Evolutionary conservation across 1,284 basidiomycete species (phyloP).

Genomic region (Ceratobasidium sp.): DNA sequence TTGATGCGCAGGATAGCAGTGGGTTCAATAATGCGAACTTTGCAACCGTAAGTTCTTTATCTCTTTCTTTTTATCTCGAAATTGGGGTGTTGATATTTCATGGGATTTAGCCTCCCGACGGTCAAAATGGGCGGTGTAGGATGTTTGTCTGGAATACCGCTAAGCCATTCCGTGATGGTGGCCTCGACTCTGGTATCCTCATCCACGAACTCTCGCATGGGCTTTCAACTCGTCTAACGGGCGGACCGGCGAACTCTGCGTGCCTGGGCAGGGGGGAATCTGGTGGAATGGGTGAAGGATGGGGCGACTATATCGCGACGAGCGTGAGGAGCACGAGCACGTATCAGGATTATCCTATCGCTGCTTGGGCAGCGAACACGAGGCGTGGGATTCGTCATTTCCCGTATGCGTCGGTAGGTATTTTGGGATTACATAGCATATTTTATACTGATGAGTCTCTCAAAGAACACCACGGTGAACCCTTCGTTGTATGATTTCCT

Average conservation of each 20-base stretch:
- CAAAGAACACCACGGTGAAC: slow-evolving; percentile 58
- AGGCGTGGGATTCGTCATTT: slow-evolving; percentile 62
- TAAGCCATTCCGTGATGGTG: slow-evolving; percentile 63
- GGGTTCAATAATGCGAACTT: slow-evolving; percentile 64
- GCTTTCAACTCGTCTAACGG: slow-evolving; percentile 65
- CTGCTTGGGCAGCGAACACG: slow-evolving; percentile 62
- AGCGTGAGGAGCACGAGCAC: slow-evolving; percentile 58
- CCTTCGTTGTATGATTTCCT: slow-evolving; percentile 64
- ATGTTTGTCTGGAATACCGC: slow-evolving; percentile 64
- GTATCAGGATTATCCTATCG: slow-evolving; percentile 58
- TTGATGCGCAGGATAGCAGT: slow-evolving; percentile 63
- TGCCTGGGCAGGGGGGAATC: slow-evolving; percentile 64
- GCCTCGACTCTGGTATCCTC: slow-evolving; percentile 61
- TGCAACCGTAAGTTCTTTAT: slow-evolving; percentile 57
- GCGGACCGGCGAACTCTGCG: slow-evolving; percentile 62
- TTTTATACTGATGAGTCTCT: neutral
- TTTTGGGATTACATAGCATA: neutral
- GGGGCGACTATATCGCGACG: slow-evolving; percentile 56
- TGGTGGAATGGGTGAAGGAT: slow-evolving; percentile 64
- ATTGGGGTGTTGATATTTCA: slow-evolving; percentile 49
- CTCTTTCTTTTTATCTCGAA: neutral
- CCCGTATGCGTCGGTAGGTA: slow-evolving; percentile 54
- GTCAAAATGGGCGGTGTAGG: slow-evolving; percentile 60
- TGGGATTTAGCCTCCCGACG: slow-evolving; percentile 62
- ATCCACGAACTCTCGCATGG: slow-evolving; percentile 62